Percentiles rank a stretch among this genome's conserved stretches.
Evolutionary conservation across 2,329 filamentous ascomycete genomes (phyloP).

Genomic region (Apiospora malaysiana): DNA sequence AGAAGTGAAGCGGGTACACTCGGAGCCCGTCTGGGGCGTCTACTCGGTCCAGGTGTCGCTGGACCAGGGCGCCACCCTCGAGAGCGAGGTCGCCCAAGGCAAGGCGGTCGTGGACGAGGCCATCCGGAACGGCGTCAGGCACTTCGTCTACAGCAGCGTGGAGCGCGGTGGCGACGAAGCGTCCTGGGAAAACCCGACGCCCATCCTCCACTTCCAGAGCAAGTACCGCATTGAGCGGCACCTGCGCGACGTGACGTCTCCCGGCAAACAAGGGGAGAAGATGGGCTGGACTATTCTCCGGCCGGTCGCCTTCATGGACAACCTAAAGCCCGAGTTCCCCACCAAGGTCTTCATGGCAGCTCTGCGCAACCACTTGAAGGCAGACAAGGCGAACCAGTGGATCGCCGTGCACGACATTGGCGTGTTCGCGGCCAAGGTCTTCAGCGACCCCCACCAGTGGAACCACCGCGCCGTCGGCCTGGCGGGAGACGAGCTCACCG

Average conservation of each 20-base stretch:
- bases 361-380: slow-evolving; percentile 38
- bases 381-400: slow-evolving; percentile 46
- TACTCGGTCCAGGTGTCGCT: slow-evolving; percentile 58
- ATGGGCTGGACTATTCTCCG: slow-evolving; percentile 69
- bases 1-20: slow-evolving; percentile 30
- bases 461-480: slow-evolving; percentile 41
- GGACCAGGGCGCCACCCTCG: slow-evolving; percentile 43
- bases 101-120: slow-evolving; percentile 63
- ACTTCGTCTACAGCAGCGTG: slow-evolving; percentile 69
- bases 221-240: slow-evolving; percentile 69
- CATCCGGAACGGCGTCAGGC: slow-evolving; percentile 58
- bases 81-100: slow-evolving; percentile 55
- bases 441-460: slow-evolving; percentile 45
- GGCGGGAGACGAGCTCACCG: slow-evolving; percentile 48
- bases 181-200: slow-evolving; percentile 57
- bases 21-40: slow-evolving; percentile 59
- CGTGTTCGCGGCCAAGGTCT: slow-evolving; percentile 50
- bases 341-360: slow-evolving; percentile 45
- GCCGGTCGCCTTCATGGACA: slow-evolving; percentile 68
- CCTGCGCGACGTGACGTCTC: slow-evolving; percentile 52
- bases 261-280: slow-evolving; percentile 38
- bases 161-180: slow-evolving; percentile 63
- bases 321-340: slow-evolving; percentile 43
- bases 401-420: slow-evolving; percentile 52
- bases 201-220: slow-evolving; percentile 65